These are phyloP conservation scores for Cicer judaicum DNA, from an alignment of 306 rosid species.

Conservation along the genomic window DNA sequence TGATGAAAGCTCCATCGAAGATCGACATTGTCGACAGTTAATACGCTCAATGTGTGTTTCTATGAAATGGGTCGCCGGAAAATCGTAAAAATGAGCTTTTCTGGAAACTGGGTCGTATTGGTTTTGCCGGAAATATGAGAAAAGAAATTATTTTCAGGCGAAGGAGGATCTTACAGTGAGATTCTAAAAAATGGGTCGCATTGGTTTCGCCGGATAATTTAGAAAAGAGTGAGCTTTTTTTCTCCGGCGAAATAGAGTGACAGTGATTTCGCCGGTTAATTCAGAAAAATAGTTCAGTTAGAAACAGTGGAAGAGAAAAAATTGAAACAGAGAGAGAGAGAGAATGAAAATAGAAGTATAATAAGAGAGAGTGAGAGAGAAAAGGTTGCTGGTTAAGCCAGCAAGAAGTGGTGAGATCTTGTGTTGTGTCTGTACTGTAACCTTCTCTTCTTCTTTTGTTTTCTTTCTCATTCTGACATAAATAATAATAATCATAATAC, in stretches of 20 bases:
- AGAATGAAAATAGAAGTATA: conserved; percentile 22
- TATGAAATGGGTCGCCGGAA: conserved; percentile 21
- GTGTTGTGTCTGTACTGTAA: not conserved
- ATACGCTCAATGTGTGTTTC: not conserved
- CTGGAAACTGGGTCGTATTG: conserved; percentile 3
- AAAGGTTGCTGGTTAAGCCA: conserved; percentile 20
- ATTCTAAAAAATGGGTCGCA: conserved; percentile 35
- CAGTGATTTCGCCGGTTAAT: not conserved
- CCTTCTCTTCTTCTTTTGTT: not conserved
- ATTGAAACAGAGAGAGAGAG: not conserved
- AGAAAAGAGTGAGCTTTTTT: not conserved
- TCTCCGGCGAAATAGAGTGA: conserved; percentile 14
- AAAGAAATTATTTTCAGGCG: not conserved
- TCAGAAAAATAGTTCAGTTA: not conserved
- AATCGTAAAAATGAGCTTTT: not conserved
- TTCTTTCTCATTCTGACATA: not conserved
- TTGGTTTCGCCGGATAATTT: conserved; percentile 33
- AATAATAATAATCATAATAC: not conserved
- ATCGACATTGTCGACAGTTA: conserved; percentile 56
- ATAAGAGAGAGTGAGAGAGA: not conserved
- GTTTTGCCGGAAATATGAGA: conserved; percentile 16
- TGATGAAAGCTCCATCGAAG: conserved; percentile 78
- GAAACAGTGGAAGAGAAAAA: too few species aligned
- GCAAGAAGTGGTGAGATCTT: conserved; percentile 28
- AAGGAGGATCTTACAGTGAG: not conserved